These are phyloP conservation scores for Petasospora rhodanensis DNA, from an alignment of 1,139 yeast genomes.

Conservation along the genomic window DNA sequence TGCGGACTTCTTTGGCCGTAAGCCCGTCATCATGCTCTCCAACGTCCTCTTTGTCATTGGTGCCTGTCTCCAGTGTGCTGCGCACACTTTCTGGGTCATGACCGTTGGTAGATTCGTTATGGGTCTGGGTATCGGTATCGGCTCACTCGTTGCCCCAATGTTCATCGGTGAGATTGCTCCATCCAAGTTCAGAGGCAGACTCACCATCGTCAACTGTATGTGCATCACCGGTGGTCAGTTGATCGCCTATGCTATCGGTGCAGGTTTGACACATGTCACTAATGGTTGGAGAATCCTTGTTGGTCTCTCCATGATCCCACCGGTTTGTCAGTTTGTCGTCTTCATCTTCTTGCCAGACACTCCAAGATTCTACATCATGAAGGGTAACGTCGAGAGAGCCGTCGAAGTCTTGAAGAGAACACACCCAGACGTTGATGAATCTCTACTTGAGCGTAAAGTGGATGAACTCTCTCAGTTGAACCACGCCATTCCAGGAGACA, in stretches of 20 bases:
- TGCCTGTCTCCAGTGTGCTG: slow-evolving; percentile 74
- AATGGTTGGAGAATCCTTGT: slow-evolving; percentile 95
- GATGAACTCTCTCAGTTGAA: slow-evolving; percentile 42
- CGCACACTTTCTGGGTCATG: slow-evolving; percentile 86
- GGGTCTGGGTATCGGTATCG: slow-evolving; percentile 96
- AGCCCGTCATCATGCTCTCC: slow-evolving; percentile 72
- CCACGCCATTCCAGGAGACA: slow-evolving; percentile 59
- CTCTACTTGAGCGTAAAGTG: slow-evolving; percentile 52
- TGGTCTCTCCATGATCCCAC: slow-evolving; percentile 86
- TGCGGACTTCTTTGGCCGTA: slow-evolving; percentile 82
- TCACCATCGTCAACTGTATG: slow-evolving; percentile 48
- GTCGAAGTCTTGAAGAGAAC: slow-evolving; percentile 56
- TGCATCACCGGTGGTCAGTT: slow-evolving; percentile 23
- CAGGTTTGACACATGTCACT: slow-evolving; percentile 67
- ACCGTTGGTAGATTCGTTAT: slow-evolving; percentile 82
- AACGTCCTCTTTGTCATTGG: slow-evolving; percentile 79
- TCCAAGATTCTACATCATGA: slow-evolving; percentile 81
- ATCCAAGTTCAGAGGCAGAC: slow-evolving; percentile 82
- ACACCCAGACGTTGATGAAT: slow-evolving; percentile 53
- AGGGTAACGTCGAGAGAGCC: slow-evolving; percentile 62
- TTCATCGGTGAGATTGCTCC: slow-evolving; percentile 93
- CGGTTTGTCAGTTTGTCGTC: slow-evolving; percentile 67
- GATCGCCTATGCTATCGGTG: slow-evolving; percentile 70
- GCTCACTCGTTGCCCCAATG: slow-evolving; percentile 84
- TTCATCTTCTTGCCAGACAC: slow-evolving; percentile 92